A percentile compares a stretch with the other conserved stretches of the same genome.
Conservation (phyloP, 805 yeast species). For the Starmerella ratchasimensis region DNA sequence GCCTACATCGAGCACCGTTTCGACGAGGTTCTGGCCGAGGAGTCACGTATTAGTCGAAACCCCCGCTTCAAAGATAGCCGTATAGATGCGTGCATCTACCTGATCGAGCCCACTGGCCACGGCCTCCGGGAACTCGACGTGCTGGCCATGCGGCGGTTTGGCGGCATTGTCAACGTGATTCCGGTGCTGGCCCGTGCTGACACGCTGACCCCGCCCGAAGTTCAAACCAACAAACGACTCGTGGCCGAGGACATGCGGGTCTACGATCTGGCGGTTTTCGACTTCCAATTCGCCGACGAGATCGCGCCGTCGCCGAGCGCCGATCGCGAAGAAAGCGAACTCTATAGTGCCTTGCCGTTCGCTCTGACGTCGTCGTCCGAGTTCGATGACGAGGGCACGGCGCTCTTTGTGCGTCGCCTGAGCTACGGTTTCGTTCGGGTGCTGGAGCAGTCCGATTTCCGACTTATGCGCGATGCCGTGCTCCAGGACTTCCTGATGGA, state of each 20-base stretch:
- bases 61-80: constrained; percentile 58
- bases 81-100: constrained; percentile 66
- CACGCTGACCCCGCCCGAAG: constrained; percentile 54
- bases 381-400: constrained; percentile 49
- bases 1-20: constrained; percentile 54
- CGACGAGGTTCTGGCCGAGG: constrained; percentile 59
- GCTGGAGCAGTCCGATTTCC: constrained; percentile 80
- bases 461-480: constrained; percentile 63
- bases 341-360: constrained; percentile 50
- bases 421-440: constrained; percentile 87
- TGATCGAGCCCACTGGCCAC: constrained; percentile 45
- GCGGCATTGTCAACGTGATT: constrained; percentile 62
- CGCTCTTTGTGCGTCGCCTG: constrained; percentile 63
- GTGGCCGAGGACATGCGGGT: constrained; percentile 45
- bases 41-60: constrained; percentile 58
- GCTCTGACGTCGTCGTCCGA: constrained; percentile 58
- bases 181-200: constrained; percentile 79
- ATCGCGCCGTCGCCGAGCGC: constrained; percentile 30
- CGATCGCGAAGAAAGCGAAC: background rate
- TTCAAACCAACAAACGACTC: constrained; percentile 38
- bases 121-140: constrained; percentile 61
- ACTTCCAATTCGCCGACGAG: constrained; percentile 56
- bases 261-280: constrained; percentile 54
- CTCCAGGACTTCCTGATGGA: constrained; percentile 76
- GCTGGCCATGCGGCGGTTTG: constrained; percentile 51